Evolutionary conservation across 2,329 filamentous ascomycete species (phyloP).

Genomic region (Sarocladium brachiariae): DNA sequence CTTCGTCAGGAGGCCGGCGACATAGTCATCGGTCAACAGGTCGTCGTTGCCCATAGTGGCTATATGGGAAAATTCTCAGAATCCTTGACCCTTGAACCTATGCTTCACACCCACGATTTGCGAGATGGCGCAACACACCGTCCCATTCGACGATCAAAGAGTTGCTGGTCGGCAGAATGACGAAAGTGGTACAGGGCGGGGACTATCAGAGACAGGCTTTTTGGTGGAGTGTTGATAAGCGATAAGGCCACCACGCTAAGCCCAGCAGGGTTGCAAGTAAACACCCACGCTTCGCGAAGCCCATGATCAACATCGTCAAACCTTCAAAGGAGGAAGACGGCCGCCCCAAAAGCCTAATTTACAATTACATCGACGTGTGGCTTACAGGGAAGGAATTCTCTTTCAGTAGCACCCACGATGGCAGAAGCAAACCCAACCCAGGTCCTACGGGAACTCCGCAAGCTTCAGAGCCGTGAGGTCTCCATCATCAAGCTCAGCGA

Average conservation of each 20-base stretch:
- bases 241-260: conserved; percentile 16
- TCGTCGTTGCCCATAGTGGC: conserved; percentile 36
- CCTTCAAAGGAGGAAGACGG: no score
- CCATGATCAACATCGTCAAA: conserved; percentile 9
- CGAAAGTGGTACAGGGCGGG: conserved; percentile 7
- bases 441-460: conserved; percentile 41
- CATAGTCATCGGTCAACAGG: conserved; percentile 67
- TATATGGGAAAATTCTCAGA: no score
- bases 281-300: conserved; percentile 22
- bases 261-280: conserved; percentile 30
- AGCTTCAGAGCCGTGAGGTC: conserved; percentile 56
- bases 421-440: conserved; percentile 18
- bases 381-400: no score
- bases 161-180: background rate
- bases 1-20: conserved; percentile 70
- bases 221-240: background rate
- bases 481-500: conserved; percentile 73
- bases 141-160: background rate
- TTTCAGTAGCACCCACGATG: background rate
- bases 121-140: background rate
- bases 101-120: background rate
- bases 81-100: background rate
- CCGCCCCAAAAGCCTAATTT: no score
- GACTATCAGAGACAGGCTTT: conserved; percentile 3
- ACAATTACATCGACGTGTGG: no score